phyloP scores from a whole-genome alignment of 2,329 filamentous ascomycete species.

The Penicillium sp. region DNA sequence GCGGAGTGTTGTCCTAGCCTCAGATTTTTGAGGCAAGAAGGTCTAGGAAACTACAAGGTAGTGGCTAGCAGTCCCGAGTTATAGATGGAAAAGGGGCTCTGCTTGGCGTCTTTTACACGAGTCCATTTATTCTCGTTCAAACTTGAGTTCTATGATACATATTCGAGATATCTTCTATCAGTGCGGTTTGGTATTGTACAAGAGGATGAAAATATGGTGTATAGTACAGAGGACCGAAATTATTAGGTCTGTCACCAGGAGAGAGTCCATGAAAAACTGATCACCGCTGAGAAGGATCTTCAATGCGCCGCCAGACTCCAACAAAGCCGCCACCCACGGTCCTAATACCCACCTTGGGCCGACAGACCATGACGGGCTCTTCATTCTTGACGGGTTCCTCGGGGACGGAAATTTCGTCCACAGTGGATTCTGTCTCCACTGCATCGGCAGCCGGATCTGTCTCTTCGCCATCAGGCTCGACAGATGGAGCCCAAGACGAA shows the following conservation, averaged over 20 bases:
- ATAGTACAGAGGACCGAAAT: conserved; percentile 7
- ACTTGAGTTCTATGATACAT: conserved; percentile 11
- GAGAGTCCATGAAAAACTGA: conserved; percentile 7
- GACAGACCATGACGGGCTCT: conserved; percentile 54
- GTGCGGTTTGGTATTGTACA: background rate
- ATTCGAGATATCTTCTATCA: background rate
- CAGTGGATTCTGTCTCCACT: conserved; percentile 14
- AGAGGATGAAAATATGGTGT: background rate
- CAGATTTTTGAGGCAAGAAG: too few relatives aligned
- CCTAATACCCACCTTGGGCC: conserved; percentile 54
- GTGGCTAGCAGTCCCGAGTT: too few relatives aligned
- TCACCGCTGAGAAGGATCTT: conserved; percentile 30
- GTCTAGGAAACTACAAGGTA: too few relatives aligned
- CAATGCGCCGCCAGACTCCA: conserved; percentile 53
- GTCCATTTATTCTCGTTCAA: background rate
- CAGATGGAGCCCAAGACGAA: conserved; percentile 32
- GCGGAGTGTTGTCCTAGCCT: too few relatives aligned
- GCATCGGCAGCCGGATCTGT: conserved; percentile 12
- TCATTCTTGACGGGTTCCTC: conserved; percentile 27
- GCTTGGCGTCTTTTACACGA: too few relatives aligned
- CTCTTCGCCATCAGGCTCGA: conserved; percentile 19
- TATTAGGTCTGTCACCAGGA: background rate
- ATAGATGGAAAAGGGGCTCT: too few relatives aligned
- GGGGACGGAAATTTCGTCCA: conserved; percentile 11
- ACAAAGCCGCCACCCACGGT: conserved; percentile 57